Percentiles rank a stretch among this genome's conserved stretches.
phyloP scores from a whole-genome alignment of 208 protist species.

The Leishmania braziliensis region DNA sequence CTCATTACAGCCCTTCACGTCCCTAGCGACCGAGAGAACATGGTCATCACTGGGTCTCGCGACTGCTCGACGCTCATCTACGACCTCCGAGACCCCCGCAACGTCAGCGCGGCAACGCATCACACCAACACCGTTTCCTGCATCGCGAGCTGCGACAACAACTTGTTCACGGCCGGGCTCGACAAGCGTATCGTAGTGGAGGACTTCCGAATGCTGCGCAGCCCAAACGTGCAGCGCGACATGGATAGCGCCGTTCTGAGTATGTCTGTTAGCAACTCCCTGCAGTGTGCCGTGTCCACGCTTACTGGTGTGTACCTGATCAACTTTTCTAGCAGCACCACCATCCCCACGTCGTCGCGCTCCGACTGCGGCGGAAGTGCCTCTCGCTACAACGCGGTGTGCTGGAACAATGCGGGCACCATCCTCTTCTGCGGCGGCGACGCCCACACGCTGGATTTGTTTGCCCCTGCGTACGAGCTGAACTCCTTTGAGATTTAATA shows the following conservation, averaged over 20 bases:
- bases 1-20: slow-evolving; percentile 84
- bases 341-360: slow-evolving; percentile 47
- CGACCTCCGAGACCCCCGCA: slow-evolving; percentile 56
- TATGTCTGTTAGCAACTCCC: slow-evolving; percentile 63
- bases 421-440: slow-evolving; percentile 81
- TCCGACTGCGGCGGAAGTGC: slow-evolving; percentile 55
- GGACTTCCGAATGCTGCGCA: slow-evolving; percentile 83
- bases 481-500: slow-evolving; percentile 21
- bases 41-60: slow-evolving; percentile 81
- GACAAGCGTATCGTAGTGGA: slow-evolving; percentile 76
- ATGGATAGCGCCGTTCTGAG: slow-evolving; percentile 83
- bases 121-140: slow-evolving; percentile 81
- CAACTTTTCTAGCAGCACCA: slow-evolving; percentile 60
- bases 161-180: slow-evolving; percentile 82
- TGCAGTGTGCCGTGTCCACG: slow-evolving; percentile 85
- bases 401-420: slow-evolving; percentile 74
- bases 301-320: slow-evolving; percentile 82
- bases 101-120: slow-evolving; percentile 48
- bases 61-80: slow-evolving; percentile 85
- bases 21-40: slow-evolving; percentile 61
- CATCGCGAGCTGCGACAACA: slow-evolving; percentile 76
- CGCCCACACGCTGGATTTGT: slow-evolving; percentile 74
- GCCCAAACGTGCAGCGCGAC: slow-evolving; percentile 36
- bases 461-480: slow-evolving; percentile 41
- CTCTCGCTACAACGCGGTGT: slow-evolving; percentile 76